phyloP scores from a whole-genome alignment of 2,329 filamentous ascomycete genomes.

The Shiraia sp. region DNA sequence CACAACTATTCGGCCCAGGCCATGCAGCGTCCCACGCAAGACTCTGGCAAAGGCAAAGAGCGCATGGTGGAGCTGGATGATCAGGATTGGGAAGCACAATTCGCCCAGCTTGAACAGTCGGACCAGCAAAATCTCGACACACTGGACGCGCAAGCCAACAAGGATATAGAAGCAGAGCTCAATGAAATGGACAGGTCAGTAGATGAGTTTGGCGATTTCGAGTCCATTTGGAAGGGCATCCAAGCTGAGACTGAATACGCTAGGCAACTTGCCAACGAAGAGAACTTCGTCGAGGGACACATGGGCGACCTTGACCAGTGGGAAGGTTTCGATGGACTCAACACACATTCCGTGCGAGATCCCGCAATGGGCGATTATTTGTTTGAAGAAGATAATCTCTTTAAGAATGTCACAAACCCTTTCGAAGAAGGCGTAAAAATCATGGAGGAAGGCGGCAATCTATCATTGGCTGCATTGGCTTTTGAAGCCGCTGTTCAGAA shows the following conservation, averaged over 20 bases:
- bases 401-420: conserved; percentile 77
- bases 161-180: conserved; percentile 81
- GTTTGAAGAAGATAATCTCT: conserved; percentile 93
- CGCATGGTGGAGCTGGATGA: conserved; percentile 90
- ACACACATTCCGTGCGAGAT: conserved; percentile 70
- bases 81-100: conserved; percentile 93
- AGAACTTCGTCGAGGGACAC: conserved; percentile 64
- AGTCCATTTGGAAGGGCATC: conserved; percentile 84
- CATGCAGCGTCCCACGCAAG: conserved; percentile 51
- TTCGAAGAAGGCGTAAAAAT: conserved; percentile 94
- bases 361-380: conserved; percentile 86
- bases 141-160: conserved; percentile 67
- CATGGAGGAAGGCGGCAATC: conserved; percentile 89
- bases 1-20: conserved; percentile 49
- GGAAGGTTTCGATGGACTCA: conserved; percentile 72
- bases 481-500: conserved; percentile 96
- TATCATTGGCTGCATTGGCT: conserved; percentile 88
- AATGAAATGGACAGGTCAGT: conserved; percentile 87
- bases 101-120: conserved; percentile 80
- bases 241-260: conserved; percentile 73
- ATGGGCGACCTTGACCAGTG: conserved; percentile 80
- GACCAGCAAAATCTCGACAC: conserved; percentile 56
- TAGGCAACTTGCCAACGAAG: conserved; percentile 70
- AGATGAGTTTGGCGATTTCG: conserved; percentile 85
- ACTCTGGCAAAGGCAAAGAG: conserved; percentile 76